Percentiles rank a stretch among this genome's conserved stretches.
Evolutionary conservation across 1,139 yeast species (phyloP).

Genomic region (Candida tetrigidarum): DNA sequence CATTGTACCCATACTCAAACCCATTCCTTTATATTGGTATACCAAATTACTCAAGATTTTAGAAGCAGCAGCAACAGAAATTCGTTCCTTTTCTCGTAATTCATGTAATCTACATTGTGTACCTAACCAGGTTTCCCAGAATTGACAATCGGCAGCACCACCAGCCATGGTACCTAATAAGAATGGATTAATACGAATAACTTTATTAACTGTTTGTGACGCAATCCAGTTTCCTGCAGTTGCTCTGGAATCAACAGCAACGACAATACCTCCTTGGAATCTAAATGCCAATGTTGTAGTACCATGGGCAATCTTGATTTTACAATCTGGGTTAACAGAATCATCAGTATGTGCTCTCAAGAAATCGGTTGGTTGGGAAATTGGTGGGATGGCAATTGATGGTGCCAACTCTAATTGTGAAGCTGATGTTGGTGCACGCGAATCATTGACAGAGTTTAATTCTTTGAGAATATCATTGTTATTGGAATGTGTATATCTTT

Average conservation of each 20-base stretch:
- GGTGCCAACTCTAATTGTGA: slow-evolving; percentile 57
- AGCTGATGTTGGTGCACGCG: slow-evolving; percentile 22
- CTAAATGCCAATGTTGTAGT: slow-evolving; percentile 97
- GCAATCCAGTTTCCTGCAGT: slow-evolving; percentile 99
- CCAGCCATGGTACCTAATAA: slow-evolving; percentile 99
- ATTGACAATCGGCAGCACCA: slow-evolving; percentile 99
- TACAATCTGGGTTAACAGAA: slow-evolving; percentile 88
- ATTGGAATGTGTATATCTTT: slow-evolving; percentile 39
- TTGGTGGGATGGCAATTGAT: slow-evolving; percentile 75
- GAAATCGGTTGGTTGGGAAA: slow-evolving; percentile 91
- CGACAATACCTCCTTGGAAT: slow-evolving; percentile 93
- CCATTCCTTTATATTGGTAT: slow-evolving; percentile 95
- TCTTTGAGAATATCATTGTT: slow-evolving; percentile 34
- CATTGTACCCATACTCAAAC: slow-evolving; percentile 99
- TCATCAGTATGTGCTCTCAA: slow-evolving; percentile 98
- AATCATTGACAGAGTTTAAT: slow-evolving; percentile 29
- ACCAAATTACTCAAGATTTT: slow-evolving; percentile 91
- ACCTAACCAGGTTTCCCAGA: slow-evolving; percentile 99
- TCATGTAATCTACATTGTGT: slow-evolving; percentile 96
- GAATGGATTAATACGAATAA: slow-evolving; percentile 94
- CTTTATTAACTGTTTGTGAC: slow-evolving; percentile 97
- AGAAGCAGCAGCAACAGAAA: slow-evolving; percentile 96
- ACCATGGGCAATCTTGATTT: slow-evolving; percentile 97
- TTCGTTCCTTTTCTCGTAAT: slow-evolving; percentile 90
- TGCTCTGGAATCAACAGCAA: slow-evolving; percentile 97